phyloP scores from a whole-genome alignment of 2,329 filamentous ascomycete species.

The Alternaria rosae region DNA sequence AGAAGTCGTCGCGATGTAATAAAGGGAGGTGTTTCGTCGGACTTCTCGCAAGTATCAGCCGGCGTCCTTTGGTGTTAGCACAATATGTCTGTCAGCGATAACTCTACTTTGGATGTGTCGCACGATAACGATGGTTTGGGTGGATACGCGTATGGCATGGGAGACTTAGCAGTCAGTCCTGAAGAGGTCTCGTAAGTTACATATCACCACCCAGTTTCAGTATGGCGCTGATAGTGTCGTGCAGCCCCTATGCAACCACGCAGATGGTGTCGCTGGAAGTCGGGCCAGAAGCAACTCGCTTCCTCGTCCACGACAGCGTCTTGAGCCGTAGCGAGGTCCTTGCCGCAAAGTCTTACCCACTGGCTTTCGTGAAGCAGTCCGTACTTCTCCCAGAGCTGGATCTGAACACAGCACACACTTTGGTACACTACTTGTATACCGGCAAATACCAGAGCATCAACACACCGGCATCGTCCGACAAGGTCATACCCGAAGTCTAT shows the following conservation, averaged over 20 bases:
- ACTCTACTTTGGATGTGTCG: not conserved
- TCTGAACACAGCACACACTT: conserved; percentile 30
- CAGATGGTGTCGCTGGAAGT: conserved; percentile 30
- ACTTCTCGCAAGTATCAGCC: not conserved
- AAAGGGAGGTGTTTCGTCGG: not conserved
- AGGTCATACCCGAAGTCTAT: conserved; percentile 16
- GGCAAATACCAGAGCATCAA: conserved; percentile 28
- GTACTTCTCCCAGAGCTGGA: conserved; percentile 35
- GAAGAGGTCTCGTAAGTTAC: conserved; percentile 8
- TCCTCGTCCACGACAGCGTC: conserved; percentile 34
- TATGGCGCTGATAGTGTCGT: not conserved
- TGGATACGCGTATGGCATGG: not conserved
- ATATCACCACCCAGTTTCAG: not conserved
- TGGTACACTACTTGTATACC: conserved; percentile 38
- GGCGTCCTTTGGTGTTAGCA: not conserved
- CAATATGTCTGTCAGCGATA: conserved; percentile 2
- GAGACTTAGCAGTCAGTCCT: not conserved
- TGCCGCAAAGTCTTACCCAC: conserved; percentile 15
- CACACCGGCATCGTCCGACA: not conserved
- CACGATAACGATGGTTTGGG: not conserved
- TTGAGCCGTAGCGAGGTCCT: conserved; percentile 33
- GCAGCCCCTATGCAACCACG: conserved; percentile 30
- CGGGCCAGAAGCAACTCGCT: conserved; percentile 26
- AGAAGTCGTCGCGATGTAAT: not conserved
- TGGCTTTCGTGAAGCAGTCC: conserved; percentile 21